Conservation (phyloP, 495 filamentous ascomycete genomes). For the Penicillium robsamsonii region DNA sequence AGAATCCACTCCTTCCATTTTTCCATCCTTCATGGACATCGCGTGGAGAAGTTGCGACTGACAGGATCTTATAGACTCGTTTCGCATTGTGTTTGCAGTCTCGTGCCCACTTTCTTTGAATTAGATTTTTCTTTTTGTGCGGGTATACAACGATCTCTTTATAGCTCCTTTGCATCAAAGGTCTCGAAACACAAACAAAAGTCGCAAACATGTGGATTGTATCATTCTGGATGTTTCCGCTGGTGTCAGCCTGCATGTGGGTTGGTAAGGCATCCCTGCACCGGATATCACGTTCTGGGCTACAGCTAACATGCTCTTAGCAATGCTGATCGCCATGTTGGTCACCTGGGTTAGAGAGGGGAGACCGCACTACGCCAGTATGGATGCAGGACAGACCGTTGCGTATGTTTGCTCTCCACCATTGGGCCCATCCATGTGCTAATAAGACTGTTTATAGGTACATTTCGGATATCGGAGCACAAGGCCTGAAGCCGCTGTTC, state of each 20-base stretch:
- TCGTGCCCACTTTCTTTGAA: background rate
- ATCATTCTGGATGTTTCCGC: slow-evolving; percentile 72
- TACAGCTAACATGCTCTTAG: slow-evolving; percentile 28
- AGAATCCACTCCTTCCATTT: background rate
- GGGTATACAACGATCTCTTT: background rate
- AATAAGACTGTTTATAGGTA: slow-evolving; percentile 26
- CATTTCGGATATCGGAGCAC: slow-evolving; percentile 81
- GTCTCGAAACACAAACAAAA: background rate
- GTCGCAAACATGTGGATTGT: slow-evolving; percentile 48
- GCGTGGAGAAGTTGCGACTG: slow-evolving; percentile 2
- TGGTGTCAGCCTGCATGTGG: slow-evolving; percentile 80
- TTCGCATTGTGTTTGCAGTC: background rate
- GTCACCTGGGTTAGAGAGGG: slow-evolving; percentile 65
- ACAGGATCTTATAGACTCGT: background rate
- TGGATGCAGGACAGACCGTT: slow-evolving; percentile 63
- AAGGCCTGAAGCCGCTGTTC: slow-evolving; percentile 79
- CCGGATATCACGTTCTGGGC: slow-evolving; percentile 21
- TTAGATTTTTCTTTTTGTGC: background rate
- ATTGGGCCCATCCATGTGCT: background rate
- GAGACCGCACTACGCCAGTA: slow-evolving; percentile 60
- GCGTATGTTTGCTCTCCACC: slow-evolving; percentile 54
- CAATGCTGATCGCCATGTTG: slow-evolving; percentile 68
- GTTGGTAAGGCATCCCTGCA: slow-evolving; percentile 50
- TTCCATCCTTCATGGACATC: background rate
- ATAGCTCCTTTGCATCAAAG: background rate